These are phyloP conservation scores for Austroboletus niveus DNA, from an alignment of 1,284 basidiomycete species.

Conservation along the genomic window DNA sequence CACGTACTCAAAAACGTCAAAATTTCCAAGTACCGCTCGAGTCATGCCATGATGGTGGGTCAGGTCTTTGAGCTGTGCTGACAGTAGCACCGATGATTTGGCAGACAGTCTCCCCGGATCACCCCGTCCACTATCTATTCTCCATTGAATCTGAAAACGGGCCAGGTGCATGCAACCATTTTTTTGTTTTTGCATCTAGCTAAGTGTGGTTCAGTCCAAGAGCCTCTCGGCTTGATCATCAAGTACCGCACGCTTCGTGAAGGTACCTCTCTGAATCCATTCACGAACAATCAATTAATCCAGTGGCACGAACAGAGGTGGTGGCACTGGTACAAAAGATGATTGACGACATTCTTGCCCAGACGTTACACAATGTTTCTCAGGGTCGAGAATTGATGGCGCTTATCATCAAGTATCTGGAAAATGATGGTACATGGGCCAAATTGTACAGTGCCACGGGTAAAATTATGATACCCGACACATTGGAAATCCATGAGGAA, in stretches of 20 bases:
- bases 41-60: slow-evolving; percentile 41
- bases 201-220: slow-evolving; percentile 45
- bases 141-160: slow-evolving; percentile 59
- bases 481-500: slow-evolving; percentile 36
- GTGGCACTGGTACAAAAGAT: slow-evolving; percentile 55
- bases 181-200: not conserved
- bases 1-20: slow-evolving; percentile 47
- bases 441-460: slow-evolving; percentile 66
- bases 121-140: slow-evolving; percentile 72
- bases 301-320: slow-evolving; percentile 47
- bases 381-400: slow-evolving; percentile 40
- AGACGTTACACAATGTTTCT: slow-evolving; percentile 30
- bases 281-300: slow-evolving; percentile 1
- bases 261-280: slow-evolving; percentile 43
- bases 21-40: slow-evolving; percentile 47
- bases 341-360: slow-evolving; percentile 42
- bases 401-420: slow-evolving; percentile 56
- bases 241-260: slow-evolving; percentile 72
- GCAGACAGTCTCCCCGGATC: slow-evolving; percentile 68
- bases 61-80: not conserved
- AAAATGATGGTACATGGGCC: slow-evolving; percentile 63
- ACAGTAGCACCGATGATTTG: slow-evolving; percentile 2
- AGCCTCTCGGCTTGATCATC: slow-evolving; percentile 60
- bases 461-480: slow-evolving; percentile 56
- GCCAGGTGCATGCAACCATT: slow-evolving; percentile 43